Evolutionary conservation across 805 yeast genomes (phyloP).

Genomic region (Lipomyces yamanashiensis): DNA sequence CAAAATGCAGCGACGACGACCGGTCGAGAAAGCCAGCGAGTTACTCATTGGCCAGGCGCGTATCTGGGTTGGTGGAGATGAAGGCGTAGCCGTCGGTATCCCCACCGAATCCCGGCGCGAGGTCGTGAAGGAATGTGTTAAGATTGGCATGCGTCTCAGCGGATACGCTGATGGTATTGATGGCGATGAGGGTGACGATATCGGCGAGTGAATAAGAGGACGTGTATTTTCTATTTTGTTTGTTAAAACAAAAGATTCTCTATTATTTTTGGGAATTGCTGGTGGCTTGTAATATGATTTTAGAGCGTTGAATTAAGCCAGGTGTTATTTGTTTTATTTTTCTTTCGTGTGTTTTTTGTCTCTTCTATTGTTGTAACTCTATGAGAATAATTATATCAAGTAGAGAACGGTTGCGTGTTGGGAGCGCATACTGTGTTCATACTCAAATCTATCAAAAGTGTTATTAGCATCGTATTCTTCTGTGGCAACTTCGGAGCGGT

Average conservation of each 20-base stretch:
- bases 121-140: constrained; percentile 44
- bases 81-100: constrained; percentile 42
- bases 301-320: no score
- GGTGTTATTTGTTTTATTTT: no score
- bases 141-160: constrained; percentile 43
- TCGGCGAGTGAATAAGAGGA: neutral
- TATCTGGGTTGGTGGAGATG: constrained; percentile 46
- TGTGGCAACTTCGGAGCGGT: no score
- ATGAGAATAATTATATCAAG: no score
- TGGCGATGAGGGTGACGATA: constrained; percentile 36
- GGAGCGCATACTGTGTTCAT: no score
- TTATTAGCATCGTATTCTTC: no score
- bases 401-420: no score
- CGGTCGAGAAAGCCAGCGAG: constrained; percentile 29
- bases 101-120: constrained; percentile 40
- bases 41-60: constrained; percentile 35
- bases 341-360: neutral
- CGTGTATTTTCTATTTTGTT: no score
- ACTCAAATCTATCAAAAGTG: no score
- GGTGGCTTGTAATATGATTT: no score
- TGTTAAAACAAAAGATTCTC: no score
- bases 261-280: no score
- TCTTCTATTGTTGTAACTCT: neutral
- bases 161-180: constrained; percentile 36
- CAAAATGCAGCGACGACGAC: constrained; percentile 31